These are phyloP conservation scores for Sarcodon aspratus DNA, from an alignment of 768 basidiomycete genomes.

Conservation along the genomic window DNA sequence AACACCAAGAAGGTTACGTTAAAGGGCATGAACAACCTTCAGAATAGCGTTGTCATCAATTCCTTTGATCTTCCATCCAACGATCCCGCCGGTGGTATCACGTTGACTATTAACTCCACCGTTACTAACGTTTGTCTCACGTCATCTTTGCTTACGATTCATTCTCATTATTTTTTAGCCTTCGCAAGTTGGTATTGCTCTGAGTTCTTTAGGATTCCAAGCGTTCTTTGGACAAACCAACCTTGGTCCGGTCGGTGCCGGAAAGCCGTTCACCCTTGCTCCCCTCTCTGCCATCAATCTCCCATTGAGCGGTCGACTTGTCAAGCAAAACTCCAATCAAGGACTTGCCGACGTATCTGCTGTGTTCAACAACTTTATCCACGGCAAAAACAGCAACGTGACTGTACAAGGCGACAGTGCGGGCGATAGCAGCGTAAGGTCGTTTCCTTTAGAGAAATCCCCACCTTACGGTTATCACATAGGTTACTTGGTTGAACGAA, in stretches of 20 bases:
- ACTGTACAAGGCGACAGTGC: constrained; percentile 48
- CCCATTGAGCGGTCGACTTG: constrained; percentile 47
- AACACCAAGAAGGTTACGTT: constrained; percentile 47
- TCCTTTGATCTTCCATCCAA: constrained; percentile 61
- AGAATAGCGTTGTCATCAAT: constrained; percentile 49
- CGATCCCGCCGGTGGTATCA: constrained; percentile 63
- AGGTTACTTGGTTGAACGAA: constrained; percentile 66
- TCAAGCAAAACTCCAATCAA: constrained; percentile 42
- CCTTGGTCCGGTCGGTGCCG: constrained; percentile 47
- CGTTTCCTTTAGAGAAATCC: not conserved
- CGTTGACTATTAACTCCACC: constrained; percentile 49
- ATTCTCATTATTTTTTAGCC: constrained; percentile 29
- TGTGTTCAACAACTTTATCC: constrained; percentile 64
- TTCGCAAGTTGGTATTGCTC: constrained; percentile 61
- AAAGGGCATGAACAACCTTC: constrained; percentile 60
- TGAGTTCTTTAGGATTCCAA: constrained; percentile 51
- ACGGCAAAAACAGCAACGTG: constrained; percentile 51
- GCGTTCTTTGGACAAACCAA: constrained; percentile 39
- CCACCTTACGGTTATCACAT: constrained; percentile 3
- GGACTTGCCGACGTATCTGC: constrained; percentile 49
- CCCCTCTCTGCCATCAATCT: constrained; percentile 42
- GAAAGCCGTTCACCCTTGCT: constrained; percentile 37
- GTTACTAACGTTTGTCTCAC: constrained; percentile 39
- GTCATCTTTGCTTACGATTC: not conserved
- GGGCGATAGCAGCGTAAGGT: constrained; percentile 41